Conservation (phyloP, 2,329 filamentous ascomycete species). For the Arthroderma sp. region DNA sequence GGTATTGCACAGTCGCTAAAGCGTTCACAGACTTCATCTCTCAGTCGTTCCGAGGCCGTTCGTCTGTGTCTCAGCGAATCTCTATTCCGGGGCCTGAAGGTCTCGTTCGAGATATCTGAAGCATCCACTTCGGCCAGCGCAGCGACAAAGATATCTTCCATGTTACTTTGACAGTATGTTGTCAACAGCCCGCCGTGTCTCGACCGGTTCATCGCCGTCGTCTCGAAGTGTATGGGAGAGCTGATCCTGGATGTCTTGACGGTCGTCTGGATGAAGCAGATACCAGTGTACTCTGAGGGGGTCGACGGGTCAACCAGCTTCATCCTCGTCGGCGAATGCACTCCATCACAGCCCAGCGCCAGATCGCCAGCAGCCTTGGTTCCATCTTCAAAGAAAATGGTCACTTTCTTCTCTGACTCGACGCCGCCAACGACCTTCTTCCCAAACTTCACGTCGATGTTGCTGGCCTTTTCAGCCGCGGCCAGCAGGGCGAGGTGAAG, state of each 20-base stretch:
- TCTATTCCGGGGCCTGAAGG: conserved; percentile 7
- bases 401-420: conserved; percentile 24
- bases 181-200: conserved; percentile 30
- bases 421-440: conserved; percentile 29
- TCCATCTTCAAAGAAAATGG: conserved; percentile 30
- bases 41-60: conserved; percentile 26
- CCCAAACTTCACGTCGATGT: conserved; percentile 32
- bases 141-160: conserved; percentile 29
- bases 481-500: conserved; percentile 33
- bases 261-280: conserved; percentile 30
- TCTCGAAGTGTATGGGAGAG: conserved; percentile 27
- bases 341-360: conserved; percentile 32
- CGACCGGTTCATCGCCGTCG: conserved; percentile 30
- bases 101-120: conserved; percentile 18
- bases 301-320: conserved; percentile 27
- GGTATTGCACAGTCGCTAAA: conserved; percentile 28
- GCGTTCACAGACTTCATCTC: conserved; percentile 25
- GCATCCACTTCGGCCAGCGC: conserved; percentile 30
- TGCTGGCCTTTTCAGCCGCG: conserved; percentile 25
- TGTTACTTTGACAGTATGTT: conserved; percentile 28
- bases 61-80: conserved; percentile 22
- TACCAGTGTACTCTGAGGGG: conserved; percentile 31
- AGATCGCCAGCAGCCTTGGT: conserved; percentile 25
- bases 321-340: conserved; percentile 30
- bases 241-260: conserved; percentile 19